These are phyloP conservation scores for Leishmania gerbilli DNA, from an alignment of 208 protist species.

Conservation along the genomic window DNA sequence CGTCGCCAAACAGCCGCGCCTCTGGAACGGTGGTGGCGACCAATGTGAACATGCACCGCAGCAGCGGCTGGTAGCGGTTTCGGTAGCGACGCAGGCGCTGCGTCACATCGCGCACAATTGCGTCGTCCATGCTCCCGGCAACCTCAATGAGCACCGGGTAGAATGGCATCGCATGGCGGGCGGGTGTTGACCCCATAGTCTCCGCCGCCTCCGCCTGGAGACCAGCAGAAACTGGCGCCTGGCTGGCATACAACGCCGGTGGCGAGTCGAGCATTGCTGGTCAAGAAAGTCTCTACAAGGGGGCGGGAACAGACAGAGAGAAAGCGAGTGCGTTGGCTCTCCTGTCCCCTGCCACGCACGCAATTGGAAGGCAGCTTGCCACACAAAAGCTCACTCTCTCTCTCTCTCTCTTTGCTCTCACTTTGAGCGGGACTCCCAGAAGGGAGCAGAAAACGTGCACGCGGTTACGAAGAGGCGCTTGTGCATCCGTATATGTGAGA, in stretches of 20 bases:
- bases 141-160: conserved; percentile 40
- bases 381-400: neutral
- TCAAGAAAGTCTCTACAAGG: neutral
- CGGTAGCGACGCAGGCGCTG: conserved; percentile 55
- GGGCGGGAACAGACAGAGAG: no score
- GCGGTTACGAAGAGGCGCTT: neutral
- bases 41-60: conserved; percentile 63
- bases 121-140: conserved; percentile 55
- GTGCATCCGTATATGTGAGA: neutral
- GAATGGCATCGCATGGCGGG: neutral
- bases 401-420: neutral
- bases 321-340: neutral
- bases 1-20: conserved; percentile 42
- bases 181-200: neutral
- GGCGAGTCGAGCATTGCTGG: neutral
- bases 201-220: neutral
- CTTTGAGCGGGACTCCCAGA: neutral
- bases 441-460: neutral
- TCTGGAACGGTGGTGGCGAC: conserved; percentile 40
- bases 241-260: neutral
- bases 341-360: neutral
- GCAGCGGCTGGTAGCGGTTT: conserved; percentile 62
- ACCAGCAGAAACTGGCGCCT: neutral
- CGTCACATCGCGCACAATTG: conserved; percentile 27
- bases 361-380: neutral